Base-by-base conservation (phyloP, 2,329 filamentous ascomycete species). In the Aspergillus persii region DNA sequence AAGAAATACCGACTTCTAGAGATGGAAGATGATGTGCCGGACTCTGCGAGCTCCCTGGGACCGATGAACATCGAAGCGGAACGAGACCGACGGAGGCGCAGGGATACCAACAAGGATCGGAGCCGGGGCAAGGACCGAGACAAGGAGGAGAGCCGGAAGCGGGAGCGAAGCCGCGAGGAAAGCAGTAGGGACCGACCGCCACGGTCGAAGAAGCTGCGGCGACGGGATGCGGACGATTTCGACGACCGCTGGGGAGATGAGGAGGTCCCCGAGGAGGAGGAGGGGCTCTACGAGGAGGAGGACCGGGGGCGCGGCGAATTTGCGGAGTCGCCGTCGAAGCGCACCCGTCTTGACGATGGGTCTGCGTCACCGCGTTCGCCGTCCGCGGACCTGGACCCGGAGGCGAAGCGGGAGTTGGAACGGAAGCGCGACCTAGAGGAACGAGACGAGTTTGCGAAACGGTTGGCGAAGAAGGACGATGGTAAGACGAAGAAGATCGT, bases 231-330 rank as follows among this genome's bases (percentile, higher is more conserved):
- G 5, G 81, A 77, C 33, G 85, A 90, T 63, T 88, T 89, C 64
- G 89, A 92, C 51, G 89, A 92, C 69, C 81, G 90, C 56, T 96
- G 92, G 91, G 91, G 87, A 1, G 91, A 95, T 67, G 89, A 93
- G 69, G 89, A 91, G 66, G 61, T 73, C 3, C 61, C 65, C 5
- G 72, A 71, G 46, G 71, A 69, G n/a, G 74, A 71, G 18, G 18
- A 23, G 18, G 18, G 18, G 33, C 79, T 79, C 9, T 80, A 79
- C 3, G 44, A 23, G 18, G 79, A 76, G 15, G 80, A 82, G 26
- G 80, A 79, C 50, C 59, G 31, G 30, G 81, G 82, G 53, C 79
- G 80, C 1, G 79, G 80, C 1, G 87, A 89, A 15, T 89, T 90
- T 52, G 78, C 84, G 49, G 87, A 90, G 64, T 89, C 90, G 0